These are phyloP conservation scores for Botrytis tulipae DNA, from an alignment of 2,329 filamentous ascomycete species.

Conservation along the genomic window DNA sequence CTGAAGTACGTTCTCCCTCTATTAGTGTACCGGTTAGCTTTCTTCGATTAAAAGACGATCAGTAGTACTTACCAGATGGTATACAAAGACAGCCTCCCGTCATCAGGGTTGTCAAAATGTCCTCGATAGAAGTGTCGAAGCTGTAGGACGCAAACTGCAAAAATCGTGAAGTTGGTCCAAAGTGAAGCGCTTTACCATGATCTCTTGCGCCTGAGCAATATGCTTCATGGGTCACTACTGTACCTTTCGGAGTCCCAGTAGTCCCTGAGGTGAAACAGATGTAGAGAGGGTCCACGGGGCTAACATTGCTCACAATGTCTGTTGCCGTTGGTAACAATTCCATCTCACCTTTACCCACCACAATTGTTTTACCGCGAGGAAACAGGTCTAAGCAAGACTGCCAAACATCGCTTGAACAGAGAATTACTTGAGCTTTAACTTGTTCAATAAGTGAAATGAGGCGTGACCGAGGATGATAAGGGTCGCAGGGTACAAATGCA, in stretches of 20 bases:
- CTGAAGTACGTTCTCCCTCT: constrained; percentile 31
- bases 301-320: background rate
- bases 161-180: constrained; percentile 24
- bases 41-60: background rate
- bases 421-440: constrained; percentile 17
- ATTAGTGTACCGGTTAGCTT: background rate
- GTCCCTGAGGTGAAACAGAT: constrained; percentile 47
- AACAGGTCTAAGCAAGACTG: background rate
- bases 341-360: background rate
- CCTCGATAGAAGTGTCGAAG: constrained; percentile 28
- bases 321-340: background rate
- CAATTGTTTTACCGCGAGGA: background rate
- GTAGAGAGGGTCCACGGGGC: constrained; percentile 39
- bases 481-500: constrained; percentile 39
- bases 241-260: constrained; percentile 45
- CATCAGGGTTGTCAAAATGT: constrained; percentile 28
- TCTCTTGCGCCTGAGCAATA: constrained; percentile 27
- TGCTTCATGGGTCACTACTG: constrained; percentile 8
- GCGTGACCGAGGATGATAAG: constrained; percentile 33
- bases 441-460: constrained; percentile 24
- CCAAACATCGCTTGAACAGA: constrained; percentile 16
- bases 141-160: constrained; percentile 29
- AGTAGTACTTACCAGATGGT: constrained; percentile 21
- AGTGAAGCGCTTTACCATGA: constrained; percentile 34
- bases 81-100: constrained; percentile 30